Conservation (phyloP, 768 basidiomycete genomes). For the Artomyces pyxidatus region DNA sequence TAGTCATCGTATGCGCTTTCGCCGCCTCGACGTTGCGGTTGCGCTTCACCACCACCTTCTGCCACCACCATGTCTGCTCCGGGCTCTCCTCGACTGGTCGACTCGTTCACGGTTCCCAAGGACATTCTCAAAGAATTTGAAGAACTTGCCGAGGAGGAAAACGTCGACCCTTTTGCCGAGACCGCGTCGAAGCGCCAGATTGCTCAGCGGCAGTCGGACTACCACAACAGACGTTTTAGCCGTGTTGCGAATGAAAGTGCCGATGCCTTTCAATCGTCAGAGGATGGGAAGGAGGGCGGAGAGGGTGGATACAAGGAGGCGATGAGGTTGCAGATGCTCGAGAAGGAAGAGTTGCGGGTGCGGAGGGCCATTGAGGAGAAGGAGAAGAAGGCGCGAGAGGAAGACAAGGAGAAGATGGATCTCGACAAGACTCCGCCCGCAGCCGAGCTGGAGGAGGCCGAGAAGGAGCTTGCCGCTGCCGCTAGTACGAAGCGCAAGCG, state of each 20-base stretch:
- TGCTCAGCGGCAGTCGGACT: slow-evolving; percentile 88
- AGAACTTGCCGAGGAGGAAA: slow-evolving; percentile 88
- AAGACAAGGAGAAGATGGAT: slow-evolving; percentile 72
- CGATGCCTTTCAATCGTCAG: slow-evolving; percentile 64
- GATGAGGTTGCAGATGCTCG: slow-evolving; percentile 84
- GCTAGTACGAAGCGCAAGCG: slow-evolving; percentile 63
- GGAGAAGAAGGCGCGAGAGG: slow-evolving; percentile 68
- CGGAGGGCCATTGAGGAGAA: slow-evolving; percentile 82
- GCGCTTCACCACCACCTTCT: background rate
- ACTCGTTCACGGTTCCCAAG: slow-evolving; percentile 89
- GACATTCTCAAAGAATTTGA: slow-evolving; percentile 92
- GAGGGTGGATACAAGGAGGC: slow-evolving; percentile 95
- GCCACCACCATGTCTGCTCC: slow-evolving; percentile 22
- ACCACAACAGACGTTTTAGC: slow-evolving; percentile 86
- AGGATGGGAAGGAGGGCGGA: slow-evolving; percentile 58
- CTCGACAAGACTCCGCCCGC: slow-evolving; percentile 89
- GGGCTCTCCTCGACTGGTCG: slow-evolving; percentile 54
- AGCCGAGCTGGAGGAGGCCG: slow-evolving; percentile 66
- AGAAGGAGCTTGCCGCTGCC: slow-evolving; percentile 53
- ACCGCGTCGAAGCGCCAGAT: slow-evolving; percentile 92
- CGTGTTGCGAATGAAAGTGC: slow-evolving; percentile 75
- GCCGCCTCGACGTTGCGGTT: background rate
- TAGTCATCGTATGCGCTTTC: background rate
- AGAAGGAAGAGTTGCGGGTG: slow-evolving; percentile 89
- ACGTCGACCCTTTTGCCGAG: slow-evolving; percentile 87